Base-by-base conservation (phyloP, 1,284 basidiomycete genomes). In the Cutaneotrichosporon cutaneum region DNA sequence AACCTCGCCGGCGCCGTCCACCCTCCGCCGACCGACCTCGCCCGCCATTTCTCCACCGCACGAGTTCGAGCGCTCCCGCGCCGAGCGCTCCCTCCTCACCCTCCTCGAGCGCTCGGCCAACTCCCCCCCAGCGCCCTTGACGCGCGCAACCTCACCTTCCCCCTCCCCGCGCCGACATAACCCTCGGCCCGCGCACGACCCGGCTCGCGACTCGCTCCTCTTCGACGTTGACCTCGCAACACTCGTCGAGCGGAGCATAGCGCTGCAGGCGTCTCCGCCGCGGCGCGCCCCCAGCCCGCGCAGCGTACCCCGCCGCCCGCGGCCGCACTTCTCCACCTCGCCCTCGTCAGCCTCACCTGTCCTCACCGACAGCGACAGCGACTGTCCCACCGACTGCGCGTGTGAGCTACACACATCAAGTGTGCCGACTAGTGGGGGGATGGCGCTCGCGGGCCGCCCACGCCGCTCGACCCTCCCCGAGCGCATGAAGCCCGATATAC, bases 181-280 rank as follows among this genome's bases (percentile, higher is more conserved):
- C 44, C 3, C 2, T 7, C 44, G n/a, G n/a, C n/a, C n/a, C 36
- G 36, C 11, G 9, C 30, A 30, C 39, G 39, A 42, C 26, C 21
- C 45, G 32, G 26, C 26, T 27, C 26, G 26, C 26, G 56, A 32
- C 45, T 18, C 21, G 22, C 30, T 48, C 30, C 30, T 48, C 50
- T 32, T 44, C 48, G 54, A 57, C 7, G n/a, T 60, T 33, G 65
- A 66, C 62, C 54, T 66, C 16, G 54, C 42, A 0, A 24, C 54
- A 14, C 61, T 66, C 9, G 61, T 66, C 21, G 59, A 66, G 59
- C 61, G 65, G 13, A 63, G 61, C 45, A 66, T 66, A 33, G 65
- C 65, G 18, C 57, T 66, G 10, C 61, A 64, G 59, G n/a, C 54
- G n/a, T 44, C 52, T 1, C 56, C 63, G 9, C 48, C 45, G 18